Evolutionary conservation across 2,329 filamentous ascomycete genomes (phyloP).

Genomic region (Xylogone sp.): DNA sequence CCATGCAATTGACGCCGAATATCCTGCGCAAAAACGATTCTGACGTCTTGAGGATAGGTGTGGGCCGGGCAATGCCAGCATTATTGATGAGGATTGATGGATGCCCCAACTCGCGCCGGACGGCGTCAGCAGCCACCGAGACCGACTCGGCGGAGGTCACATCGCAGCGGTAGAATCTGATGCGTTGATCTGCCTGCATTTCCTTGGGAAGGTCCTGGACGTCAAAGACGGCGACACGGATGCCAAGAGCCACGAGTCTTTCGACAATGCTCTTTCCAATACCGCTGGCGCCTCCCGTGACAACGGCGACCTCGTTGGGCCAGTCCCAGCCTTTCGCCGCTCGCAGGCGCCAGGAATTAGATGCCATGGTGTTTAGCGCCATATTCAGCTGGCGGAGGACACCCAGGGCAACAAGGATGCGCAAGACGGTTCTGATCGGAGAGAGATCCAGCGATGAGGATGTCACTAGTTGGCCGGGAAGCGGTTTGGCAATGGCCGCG

Average conservation of each 20-base stretch:
- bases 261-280: constrained; percentile 66
- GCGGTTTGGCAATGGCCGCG: background rate
- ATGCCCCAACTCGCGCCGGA: constrained; percentile 53
- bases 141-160: constrained; percentile 56
- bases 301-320: constrained; percentile 33
- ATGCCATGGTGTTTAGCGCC: constrained; percentile 16
- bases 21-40: constrained; percentile 57
- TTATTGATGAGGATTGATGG: constrained; percentile 73
- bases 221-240: constrained; percentile 2
- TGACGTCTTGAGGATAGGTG: constrained; percentile 53
- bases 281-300: constrained; percentile 73
- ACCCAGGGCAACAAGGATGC: constrained; percentile 6
- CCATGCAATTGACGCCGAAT: constrained; percentile 67
- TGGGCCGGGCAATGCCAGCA: constrained; percentile 56
- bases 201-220: constrained; percentile 2
- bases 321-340: constrained; percentile 21
- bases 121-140: constrained; percentile 42
- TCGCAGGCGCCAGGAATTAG: constrained; percentile 19
- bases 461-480: background rate
- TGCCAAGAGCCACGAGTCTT: constrained; percentile 39
- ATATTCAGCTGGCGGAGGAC: constrained; percentile 13
- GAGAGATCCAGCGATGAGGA: background rate
- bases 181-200: constrained; percentile 23
- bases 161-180: constrained; percentile 66
- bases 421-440: background rate